Evolutionary conservation across 1,284 basidiomycete species (phyloP).

Genomic region (Rhodotorula sp.): DNA sequence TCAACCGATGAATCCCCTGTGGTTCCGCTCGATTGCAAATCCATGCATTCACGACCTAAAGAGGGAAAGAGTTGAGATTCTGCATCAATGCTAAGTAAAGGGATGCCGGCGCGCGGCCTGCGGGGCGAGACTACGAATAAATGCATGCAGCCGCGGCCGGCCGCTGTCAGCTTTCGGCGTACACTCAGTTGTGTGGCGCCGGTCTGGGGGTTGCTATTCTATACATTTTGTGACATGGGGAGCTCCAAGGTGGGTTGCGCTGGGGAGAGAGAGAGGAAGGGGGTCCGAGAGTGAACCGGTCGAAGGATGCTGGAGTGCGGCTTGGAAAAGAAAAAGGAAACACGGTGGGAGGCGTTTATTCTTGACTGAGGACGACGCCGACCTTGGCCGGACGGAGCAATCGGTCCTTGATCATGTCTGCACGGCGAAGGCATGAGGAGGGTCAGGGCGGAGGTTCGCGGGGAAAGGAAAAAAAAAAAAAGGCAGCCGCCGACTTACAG

Average conservation of each 20-base stretch:
- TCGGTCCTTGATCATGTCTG: constrained; percentile 80
- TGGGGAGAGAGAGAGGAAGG: too few species aligned
- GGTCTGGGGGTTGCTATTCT: constrained; percentile 4
- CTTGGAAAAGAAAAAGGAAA: background rate
- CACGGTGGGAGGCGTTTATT: constrained; percentile 9
- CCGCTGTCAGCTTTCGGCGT: too few species aligned
- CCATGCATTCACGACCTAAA: too few species aligned
- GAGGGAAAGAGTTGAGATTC: background rate
- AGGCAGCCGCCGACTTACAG: constrained; percentile 47
- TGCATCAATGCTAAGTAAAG: background rate
- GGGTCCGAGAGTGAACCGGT: background rate
- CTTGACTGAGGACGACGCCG: constrained; percentile 65
- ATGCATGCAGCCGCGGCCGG: background rate
- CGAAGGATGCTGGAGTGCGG: background rate
- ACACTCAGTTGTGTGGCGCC: too few species aligned
- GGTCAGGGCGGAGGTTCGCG: background rate
- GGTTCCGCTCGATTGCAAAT: too few species aligned
- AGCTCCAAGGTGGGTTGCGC: too few species aligned
- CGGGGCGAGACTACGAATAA: background rate
- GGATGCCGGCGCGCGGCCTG: too few species aligned
- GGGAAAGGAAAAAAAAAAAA: background rate
- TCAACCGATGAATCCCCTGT: too few species aligned
- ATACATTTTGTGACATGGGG: constrained; percentile 2
- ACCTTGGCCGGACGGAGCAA: constrained; percentile 93
- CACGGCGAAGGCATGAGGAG: background rate